A percentile compares a stretch with the other conserved stretches of the same genome.
Conservation (phyloP, 345 rosid genomes). For the Acer campestre region DNA sequence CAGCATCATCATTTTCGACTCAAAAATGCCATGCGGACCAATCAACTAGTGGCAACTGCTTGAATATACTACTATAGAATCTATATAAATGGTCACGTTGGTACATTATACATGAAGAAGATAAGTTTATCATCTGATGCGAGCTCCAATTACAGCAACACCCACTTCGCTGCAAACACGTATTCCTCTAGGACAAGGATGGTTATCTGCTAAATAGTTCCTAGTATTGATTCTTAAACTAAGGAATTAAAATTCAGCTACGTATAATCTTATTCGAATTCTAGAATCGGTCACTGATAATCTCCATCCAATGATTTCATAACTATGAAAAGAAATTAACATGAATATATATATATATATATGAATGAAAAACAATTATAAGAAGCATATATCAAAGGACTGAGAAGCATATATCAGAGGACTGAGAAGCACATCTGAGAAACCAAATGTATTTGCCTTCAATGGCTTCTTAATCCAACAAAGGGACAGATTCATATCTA, state of each 20-base stretch:
- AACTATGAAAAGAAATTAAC: neutral
- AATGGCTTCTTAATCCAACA: neutral
- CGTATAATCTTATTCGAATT: neutral
- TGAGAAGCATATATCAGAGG: neutral
- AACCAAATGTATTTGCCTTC: neutral
- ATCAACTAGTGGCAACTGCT: neutral
- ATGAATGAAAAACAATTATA: too few relatives aligned
- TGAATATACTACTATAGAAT: neutral
- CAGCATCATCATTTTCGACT: neutral
- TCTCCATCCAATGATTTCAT: neutral
- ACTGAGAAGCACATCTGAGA: neutral
- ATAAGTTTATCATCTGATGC: neutral
- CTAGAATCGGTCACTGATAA: neutral
- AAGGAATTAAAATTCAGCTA: neutral
- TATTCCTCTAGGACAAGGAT: neutral
- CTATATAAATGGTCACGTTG: neutral
- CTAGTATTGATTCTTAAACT: neutral
- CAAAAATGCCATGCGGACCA: neutral
- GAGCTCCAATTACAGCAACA: neutral
- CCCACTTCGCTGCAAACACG: neutral
- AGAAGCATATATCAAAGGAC: too few relatives aligned
- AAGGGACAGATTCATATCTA: neutral
- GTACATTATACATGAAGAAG: neutral
- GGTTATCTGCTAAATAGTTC: neutral
- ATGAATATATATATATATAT: neutral